Conservation (phyloP, 768 basidiomycete genomes). For the Russula abietina region DNA sequence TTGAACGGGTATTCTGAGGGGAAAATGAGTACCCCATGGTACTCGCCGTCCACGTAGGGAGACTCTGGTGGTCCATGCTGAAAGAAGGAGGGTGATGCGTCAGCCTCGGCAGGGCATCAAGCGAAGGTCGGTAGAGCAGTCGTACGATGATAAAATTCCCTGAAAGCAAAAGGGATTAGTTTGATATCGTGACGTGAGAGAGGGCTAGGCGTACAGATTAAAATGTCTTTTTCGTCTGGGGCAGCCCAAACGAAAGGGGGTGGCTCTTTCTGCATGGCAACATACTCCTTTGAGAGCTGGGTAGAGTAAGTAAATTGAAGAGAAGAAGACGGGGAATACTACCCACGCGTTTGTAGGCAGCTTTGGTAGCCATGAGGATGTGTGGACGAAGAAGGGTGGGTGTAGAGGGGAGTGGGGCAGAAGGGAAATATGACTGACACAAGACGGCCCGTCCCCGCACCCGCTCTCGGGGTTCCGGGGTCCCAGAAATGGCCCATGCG, state of each 20-base stretch:
- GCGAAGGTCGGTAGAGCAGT: not conserved
- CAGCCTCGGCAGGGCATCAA: constrained; percentile 2
- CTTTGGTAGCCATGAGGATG: constrained; percentile 69
- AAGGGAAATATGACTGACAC: not conserved
- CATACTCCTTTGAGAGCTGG: constrained; percentile 83
- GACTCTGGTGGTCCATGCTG: constrained; percentile 93
- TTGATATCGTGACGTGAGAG: not conserved
- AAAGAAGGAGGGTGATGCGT: constrained; percentile 16
- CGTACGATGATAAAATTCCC: constrained; percentile 94
- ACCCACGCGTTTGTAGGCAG: constrained; percentile 74
- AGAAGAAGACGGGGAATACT: constrained; percentile 21
- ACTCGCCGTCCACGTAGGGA: constrained; percentile 87
- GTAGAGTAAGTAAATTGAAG: constrained; percentile 1
- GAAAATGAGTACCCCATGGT: constrained; percentile 87
- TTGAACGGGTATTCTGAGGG: constrained; percentile 95
- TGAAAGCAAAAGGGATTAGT: constrained; percentile 31
- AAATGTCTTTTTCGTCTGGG: constrained; percentile 96
- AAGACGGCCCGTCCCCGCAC: not conserved
- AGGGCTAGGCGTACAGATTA: constrained; percentile 69
- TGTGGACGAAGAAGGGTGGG: not conserved
- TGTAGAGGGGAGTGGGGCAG: not conserved
- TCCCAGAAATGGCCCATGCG: too few species aligned
- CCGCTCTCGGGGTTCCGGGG: not conserved
- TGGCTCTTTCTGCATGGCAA: constrained; percentile 85
- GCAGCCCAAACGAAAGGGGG: constrained; percentile 95